Evolutionary conservation across 306 rosid genomes (phyloP), one percentile per base, ranked within the genome.

Genomic region (Medicago truncatula): DNA sequence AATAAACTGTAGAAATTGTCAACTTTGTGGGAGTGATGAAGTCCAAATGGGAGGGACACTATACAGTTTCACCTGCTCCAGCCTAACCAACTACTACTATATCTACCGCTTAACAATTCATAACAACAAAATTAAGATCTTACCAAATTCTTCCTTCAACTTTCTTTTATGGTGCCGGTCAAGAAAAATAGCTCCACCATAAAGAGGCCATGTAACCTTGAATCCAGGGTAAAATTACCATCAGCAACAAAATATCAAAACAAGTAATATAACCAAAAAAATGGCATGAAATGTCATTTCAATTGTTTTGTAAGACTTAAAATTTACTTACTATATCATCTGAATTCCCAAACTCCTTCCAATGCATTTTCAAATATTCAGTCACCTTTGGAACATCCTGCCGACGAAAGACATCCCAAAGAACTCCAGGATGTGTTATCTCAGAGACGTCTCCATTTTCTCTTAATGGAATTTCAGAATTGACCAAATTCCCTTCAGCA

Each of bases 71-170:
- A 74, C 41, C 64, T 13, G 6, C 15, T 20, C 53, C 60, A 49
- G 63, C 67, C 69, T 36, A 76, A 59, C 50, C 62, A 20, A 64
- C 62, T 82, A 46, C 72, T 64, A 72, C 75, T 59, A 36, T 71
- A 20, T 78, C 79, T 60, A 67, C 52, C 54, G 28, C 63, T 70
- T 52, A 70, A 83, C 63, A 71, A 78, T 39, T 70, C 44, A 49
- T 11, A 31, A 56, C 67, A 50, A 72, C 38, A 21, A 40, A 71
- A 41, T 17, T 40, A 60, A 43, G 9, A 81, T 59, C 95, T 85
- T 83, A 95, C 97, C 97, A 74, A 86, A 95, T 77, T 95, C 99
- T 80, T 92, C 91, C 92, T 92, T 95, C 85, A 95, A 63, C 85
- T 83, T 88, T 73, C 75, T 80, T 80, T 89, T 95, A 72, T 95